Conservation (phyloP, 1,284 basidiomycete genomes). For the Naganishia albida region DNA sequence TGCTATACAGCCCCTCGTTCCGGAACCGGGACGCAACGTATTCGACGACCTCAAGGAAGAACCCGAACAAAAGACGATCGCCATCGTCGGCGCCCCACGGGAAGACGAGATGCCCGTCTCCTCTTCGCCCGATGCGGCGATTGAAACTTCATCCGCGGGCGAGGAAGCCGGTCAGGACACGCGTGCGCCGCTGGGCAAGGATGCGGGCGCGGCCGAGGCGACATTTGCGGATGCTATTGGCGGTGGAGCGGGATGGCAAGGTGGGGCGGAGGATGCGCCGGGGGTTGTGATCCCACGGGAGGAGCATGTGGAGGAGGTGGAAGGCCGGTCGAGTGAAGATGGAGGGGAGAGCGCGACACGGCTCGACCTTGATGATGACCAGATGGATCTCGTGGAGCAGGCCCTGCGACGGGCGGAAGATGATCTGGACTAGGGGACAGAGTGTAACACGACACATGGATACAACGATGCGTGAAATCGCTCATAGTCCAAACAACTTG, state of each 20-base stretch:
- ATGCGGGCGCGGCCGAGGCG: constrained; percentile 51
- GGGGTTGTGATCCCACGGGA: constrained; percentile 25
- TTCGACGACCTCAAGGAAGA: constrained; percentile 46
- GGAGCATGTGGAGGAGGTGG: background rate
- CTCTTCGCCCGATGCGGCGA: constrained; percentile 25
- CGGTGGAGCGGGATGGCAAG: constrained; percentile 51
- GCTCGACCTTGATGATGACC: constrained; percentile 48
- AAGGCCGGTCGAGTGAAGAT: constrained; percentile 27
- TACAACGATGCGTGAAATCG: background rate
- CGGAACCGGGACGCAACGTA: constrained; percentile 52
- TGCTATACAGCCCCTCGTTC: constrained; percentile 43
- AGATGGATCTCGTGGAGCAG: constrained; percentile 43
- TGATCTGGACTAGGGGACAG: background rate
- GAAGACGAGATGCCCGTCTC: constrained; percentile 46
- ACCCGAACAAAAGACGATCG: constrained; percentile 51
- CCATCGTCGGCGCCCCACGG: constrained; percentile 45
- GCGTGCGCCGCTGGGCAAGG: constrained; percentile 51
- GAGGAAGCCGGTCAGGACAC: constrained; percentile 42
- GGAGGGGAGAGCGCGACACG: constrained; percentile 36
- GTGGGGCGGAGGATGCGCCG: constrained; percentile 50
- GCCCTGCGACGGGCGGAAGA: constrained; percentile 33
- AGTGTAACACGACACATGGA: background rate
- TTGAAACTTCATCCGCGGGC: constrained; percentile 4
- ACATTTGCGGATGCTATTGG: constrained; percentile 43
- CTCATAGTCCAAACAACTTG: constrained; percentile 33